Conservation (phyloP, 257 asterid species). For the Capsicum pubescens region DNA sequence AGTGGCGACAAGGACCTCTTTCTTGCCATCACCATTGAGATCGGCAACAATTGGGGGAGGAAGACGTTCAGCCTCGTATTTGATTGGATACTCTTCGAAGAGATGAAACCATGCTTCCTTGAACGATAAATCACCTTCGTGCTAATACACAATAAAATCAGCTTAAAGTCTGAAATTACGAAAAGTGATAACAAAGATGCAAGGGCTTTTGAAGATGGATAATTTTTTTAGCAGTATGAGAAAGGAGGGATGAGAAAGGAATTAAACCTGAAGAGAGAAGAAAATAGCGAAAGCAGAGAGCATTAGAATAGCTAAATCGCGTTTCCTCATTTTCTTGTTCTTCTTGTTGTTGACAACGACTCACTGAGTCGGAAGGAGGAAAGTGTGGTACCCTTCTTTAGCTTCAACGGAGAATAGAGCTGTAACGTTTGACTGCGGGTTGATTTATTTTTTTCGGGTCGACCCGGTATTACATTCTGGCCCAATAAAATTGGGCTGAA, state of each 20-base stretch:
- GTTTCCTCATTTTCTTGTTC: slow-evolving; percentile 72
- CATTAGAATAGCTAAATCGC: slow-evolving; percentile 90
- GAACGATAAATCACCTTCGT: slow-evolving; percentile 96
- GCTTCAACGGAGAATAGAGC: slow-evolving; percentile 21
- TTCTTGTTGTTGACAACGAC: not conserved
- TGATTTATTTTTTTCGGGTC: not conserved
- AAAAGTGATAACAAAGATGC: not conserved
- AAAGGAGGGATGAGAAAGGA: not conserved
- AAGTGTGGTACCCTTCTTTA: not conserved
- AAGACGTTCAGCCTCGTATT: slow-evolving; percentile 90
- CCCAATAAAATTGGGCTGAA: slow-evolving; percentile 8
- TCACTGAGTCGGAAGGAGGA: not conserved
- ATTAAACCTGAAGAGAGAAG: slow-evolving; percentile 90
- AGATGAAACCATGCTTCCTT: slow-evolving; percentile 96
- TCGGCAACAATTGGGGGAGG: slow-evolving; percentile 95
- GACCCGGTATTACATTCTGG: slow-evolving; percentile 18
- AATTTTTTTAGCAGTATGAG: too few species aligned
- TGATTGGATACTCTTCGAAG: slow-evolving; percentile 88
- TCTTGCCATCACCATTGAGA: slow-evolving; percentile 95
- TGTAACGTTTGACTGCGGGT: slow-evolving; percentile 12
- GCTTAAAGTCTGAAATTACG: not conserved
- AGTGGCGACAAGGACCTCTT: slow-evolving; percentile 91
- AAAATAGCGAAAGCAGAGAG: slow-evolving; percentile 98
- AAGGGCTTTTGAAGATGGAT: slow-evolving; percentile 31
- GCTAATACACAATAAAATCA: slow-evolving; percentile 44